A percentile compares a stretch with the other conserved stretches of the same genome.
Evolutionary conservation across 2,329 filamentous ascomycete species (phyloP).

Genomic region (Ophiostoma angusticollis): DNA sequence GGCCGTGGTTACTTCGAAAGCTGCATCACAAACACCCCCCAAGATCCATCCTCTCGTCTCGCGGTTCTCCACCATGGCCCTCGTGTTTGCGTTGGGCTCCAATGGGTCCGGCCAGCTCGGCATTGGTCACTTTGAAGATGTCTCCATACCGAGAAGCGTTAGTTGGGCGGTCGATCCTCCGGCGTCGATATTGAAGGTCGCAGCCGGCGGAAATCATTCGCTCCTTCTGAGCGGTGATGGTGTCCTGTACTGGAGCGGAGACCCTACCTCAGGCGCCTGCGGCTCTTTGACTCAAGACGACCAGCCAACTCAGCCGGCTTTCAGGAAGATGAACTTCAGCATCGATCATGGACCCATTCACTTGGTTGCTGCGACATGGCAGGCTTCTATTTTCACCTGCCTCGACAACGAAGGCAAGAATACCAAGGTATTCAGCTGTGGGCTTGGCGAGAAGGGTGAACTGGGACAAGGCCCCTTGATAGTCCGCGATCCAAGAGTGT

Average conservation of each 20-base stretch:
- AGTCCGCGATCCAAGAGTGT: constrained; percentile 33
- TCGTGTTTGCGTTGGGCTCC: constrained; percentile 57
- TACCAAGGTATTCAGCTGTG: constrained; percentile 48
- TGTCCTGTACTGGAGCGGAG: constrained; percentile 52
- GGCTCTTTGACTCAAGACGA: constrained; percentile 25
- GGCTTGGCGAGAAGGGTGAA: constrained; percentile 57
- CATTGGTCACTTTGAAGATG: constrained; percentile 57
- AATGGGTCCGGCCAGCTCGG: constrained; percentile 67
- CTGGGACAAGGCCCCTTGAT: constrained; percentile 49
- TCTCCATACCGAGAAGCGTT: constrained; percentile 51
- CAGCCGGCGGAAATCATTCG: constrained; percentile 77
- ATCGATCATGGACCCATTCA: constrained; percentile 21
- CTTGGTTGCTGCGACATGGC: constrained; percentile 64
- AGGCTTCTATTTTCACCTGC: constrained; percentile 51
- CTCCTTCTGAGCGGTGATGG: constrained; percentile 52
- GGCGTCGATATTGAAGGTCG: constrained; percentile 26
- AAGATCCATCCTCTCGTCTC: not conserved
- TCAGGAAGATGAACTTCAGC: constrained; percentile 26
- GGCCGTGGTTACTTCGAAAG: too few species aligned
- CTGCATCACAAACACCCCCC: not conserved
- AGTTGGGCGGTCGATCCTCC: constrained; percentile 36
- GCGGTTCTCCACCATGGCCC: constrained; percentile 26
- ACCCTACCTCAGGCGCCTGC: constrained; percentile 41
- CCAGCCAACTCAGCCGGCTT: constrained; percentile 15
- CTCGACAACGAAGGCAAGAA: constrained; percentile 29